Evolutionary conservation across 1,284 basidiomycete genomes (phyloP).

Genomic region (Apiotrichum porosum): DNA sequence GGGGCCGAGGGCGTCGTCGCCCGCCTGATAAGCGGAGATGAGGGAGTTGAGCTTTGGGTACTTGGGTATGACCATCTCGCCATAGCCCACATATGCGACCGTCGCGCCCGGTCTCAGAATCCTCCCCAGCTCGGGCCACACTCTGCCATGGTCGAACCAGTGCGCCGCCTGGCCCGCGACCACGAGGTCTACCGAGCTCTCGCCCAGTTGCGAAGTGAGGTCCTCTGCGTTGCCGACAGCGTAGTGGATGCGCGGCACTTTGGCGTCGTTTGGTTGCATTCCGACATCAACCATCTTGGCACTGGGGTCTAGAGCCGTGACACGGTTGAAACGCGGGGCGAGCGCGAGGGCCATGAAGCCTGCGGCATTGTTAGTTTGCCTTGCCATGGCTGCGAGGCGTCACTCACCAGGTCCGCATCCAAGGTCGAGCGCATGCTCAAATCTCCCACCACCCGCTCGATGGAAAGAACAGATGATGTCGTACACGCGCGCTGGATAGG

Average conservation of each 20-base stretch:
- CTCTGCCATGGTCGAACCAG: conserved; percentile 72
- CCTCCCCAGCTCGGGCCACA: conserved; percentile 66
- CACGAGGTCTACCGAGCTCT: conserved; percentile 65
- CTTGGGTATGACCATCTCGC: conserved; percentile 65
- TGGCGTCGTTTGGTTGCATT: conserved; percentile 16
- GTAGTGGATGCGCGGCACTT: conserved; percentile 48
- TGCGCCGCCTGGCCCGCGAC: conserved; percentile 76
- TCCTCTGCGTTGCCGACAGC: conserved; percentile 40
- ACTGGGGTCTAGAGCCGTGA: conserved; percentile 70
- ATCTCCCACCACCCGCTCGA: conserved; percentile 18
- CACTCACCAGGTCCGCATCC: conserved; percentile 75
- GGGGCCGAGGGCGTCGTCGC: conserved; percentile 58
- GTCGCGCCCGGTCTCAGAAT: conserved; percentile 64
- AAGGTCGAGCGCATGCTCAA: conserved; percentile 57
- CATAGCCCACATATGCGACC: conserved; percentile 74
- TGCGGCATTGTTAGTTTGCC: too few species aligned
- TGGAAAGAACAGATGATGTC: conserved; percentile 30
- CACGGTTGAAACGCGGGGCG: conserved; percentile 55
- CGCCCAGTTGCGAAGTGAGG: conserved; percentile 29
- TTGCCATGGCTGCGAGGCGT: conserved; percentile 38
- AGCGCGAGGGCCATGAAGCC: conserved; percentile 59
- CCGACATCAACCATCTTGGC: conserved; percentile 67
- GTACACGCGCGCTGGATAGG: conserved; percentile 28
- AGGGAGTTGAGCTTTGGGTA: conserved; percentile 59
- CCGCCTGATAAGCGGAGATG: conserved; percentile 49